A percentile compares a stretch with the other conserved stretches of the same genome.
Evolutionary conservation across 441 rosid species (phyloP).

Genomic region (Isatis lusitanica): DNA sequence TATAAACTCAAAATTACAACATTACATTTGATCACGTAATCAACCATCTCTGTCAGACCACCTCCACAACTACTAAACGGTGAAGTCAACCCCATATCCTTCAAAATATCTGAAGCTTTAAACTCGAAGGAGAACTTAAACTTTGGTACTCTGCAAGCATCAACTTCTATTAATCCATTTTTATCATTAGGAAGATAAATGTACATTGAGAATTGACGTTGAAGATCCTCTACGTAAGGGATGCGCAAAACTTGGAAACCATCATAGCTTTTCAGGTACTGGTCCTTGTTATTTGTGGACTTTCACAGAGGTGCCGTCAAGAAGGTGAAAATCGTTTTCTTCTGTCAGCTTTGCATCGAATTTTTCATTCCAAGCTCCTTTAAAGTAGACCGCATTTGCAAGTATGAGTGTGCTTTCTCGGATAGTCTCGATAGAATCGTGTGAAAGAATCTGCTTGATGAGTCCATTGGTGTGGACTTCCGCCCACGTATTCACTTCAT

Average conservation of each 20-base stretch:
- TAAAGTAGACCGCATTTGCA: conserved; percentile 79
- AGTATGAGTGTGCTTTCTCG: conserved; percentile 48
- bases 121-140: conserved; percentile 62
- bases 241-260: conserved; percentile 70
- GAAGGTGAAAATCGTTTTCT: conserved; percentile 58
- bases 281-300: conserved; percentile 72
- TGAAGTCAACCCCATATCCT: conserved; percentile 50
- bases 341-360: conserved; percentile 52
- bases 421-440: conserved; percentile 42
- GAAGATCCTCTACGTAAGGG: conserved; percentile 59
- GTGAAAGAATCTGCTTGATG: conserved; percentile 58
- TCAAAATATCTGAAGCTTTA: conserved; percentile 51
- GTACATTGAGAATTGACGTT: conserved; percentile 64
- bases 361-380: conserved; percentile 66
- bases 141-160: conserved; percentile 54
- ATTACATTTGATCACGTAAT: too few relatives aligned
- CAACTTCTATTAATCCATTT: conserved; percentile 54
- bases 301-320: conserved; percentile 46
- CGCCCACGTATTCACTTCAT: conserved; percentile 67
- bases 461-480: conserved; percentile 57
- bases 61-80: conserved; percentile 38
- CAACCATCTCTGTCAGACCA: conserved; percentile 60
- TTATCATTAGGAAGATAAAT: conserved; percentile 62
- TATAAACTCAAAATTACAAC: too few relatives aligned
- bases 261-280: conserved; percentile 39